Percentiles rank a stretch among this genome's conserved stretches.
Conservation (phyloP, 371 early-diverging fungal genomes). For the Mucor ambiguus region DNA sequence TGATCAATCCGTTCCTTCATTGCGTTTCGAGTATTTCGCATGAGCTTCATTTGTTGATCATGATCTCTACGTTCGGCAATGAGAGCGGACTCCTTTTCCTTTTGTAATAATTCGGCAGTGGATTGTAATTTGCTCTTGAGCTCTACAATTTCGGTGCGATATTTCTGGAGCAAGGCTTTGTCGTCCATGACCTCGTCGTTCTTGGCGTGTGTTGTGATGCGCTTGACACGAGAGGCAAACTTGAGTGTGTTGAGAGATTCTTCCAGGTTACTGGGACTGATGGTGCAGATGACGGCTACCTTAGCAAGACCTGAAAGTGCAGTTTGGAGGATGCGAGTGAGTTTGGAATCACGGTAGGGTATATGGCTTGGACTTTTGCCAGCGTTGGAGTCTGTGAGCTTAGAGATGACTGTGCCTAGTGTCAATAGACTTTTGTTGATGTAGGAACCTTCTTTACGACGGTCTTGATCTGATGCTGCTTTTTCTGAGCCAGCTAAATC, state of each 20-base stretch:
- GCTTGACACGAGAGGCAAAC: slow-evolving; percentile 85
- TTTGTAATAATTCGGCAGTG: slow-evolving; percentile 44
- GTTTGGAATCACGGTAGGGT: slow-evolving; percentile 92
- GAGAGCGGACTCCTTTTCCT: slow-evolving; percentile 47
- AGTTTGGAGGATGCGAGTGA: slow-evolving; percentile 90
- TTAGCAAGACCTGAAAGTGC: slow-evolving; percentile 84
- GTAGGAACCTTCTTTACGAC: slow-evolving; percentile 91
- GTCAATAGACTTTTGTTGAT: slow-evolving; percentile 92
- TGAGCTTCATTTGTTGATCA: slow-evolving; percentile 77
- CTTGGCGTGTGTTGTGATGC: slow-evolving; percentile 67
- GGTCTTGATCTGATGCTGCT: slow-evolving; percentile 68
- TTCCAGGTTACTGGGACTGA: slow-evolving; percentile 72
- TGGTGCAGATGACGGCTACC: slow-evolving; percentile 84
- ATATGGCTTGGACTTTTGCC: slow-evolving; percentile 55
- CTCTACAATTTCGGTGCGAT: slow-evolving; percentile 82
- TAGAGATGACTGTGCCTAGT: slow-evolving; percentile 90
- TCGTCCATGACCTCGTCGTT: slow-evolving; percentile 80
- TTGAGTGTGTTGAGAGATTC: slow-evolving; percentile 89
- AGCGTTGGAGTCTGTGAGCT: slow-evolving; percentile 43
- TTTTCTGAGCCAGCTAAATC: slow-evolving; percentile 99
- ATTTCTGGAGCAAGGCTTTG: slow-evolving; percentile 85
- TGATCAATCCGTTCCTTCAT: slow-evolving; percentile 77
- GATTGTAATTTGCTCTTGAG: slow-evolving; percentile 75
- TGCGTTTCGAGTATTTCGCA: slow-evolving; percentile 71
- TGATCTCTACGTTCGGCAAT: slow-evolving; percentile 52